Percentiles rank a stretch among this genome's conserved stretches.
These are phyloP conservation scores for Ramichloridium luteum DNA, from an alignment of 2,329 filamentous ascomycete species.

Conservation along the genomic window DNA sequence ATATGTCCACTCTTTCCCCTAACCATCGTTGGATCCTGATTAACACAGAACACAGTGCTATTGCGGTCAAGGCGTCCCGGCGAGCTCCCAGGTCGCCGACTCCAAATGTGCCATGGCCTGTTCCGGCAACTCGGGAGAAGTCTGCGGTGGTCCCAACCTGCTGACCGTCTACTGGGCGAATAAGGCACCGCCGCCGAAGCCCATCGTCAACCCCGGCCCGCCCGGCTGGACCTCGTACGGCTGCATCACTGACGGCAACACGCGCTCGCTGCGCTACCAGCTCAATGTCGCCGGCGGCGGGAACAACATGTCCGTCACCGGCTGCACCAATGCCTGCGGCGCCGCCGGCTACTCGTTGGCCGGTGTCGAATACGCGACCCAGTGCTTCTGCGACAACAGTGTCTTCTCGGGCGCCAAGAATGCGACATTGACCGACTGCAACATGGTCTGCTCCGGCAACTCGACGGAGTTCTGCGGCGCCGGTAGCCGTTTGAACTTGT, in stretches of 20 bases:
- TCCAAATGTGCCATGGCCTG: conserved; percentile 20
- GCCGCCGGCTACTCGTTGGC: conserved; percentile 20
- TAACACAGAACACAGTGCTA: no score
- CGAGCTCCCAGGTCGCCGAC: no score
- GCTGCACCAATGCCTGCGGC: conserved; percentile 18
- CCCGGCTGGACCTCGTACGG: conserved; percentile 20
- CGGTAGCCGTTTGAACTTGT: conserved; percentile 17
- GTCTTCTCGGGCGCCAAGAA: conserved; percentile 11
- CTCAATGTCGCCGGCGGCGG: conserved; percentile 13
- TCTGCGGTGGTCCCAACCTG: conserved; percentile 18
- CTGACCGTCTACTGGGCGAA: conserved; percentile 18
- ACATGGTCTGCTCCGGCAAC: conserved; percentile 21
- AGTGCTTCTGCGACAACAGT: conserved; percentile 26
- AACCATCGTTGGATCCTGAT: no score
- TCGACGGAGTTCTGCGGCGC: conserved; percentile 20
- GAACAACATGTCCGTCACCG: conserved; percentile 17
- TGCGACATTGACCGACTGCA: conserved; percentile 15
- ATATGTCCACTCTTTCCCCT: no score
- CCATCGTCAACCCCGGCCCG: conserved; percentile 12
- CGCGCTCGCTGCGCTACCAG: conserved; percentile 12
- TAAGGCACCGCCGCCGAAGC: conserved; percentile 10
- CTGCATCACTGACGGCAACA: conserved; percentile 21
- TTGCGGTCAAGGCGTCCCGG: no score
- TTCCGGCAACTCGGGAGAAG: conserved; percentile 19
- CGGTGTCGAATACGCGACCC: conserved; percentile 23